Base-by-base conservation (phyloP, 352 stramenopile genomes). In the Globisporangium splendens region DNA sequence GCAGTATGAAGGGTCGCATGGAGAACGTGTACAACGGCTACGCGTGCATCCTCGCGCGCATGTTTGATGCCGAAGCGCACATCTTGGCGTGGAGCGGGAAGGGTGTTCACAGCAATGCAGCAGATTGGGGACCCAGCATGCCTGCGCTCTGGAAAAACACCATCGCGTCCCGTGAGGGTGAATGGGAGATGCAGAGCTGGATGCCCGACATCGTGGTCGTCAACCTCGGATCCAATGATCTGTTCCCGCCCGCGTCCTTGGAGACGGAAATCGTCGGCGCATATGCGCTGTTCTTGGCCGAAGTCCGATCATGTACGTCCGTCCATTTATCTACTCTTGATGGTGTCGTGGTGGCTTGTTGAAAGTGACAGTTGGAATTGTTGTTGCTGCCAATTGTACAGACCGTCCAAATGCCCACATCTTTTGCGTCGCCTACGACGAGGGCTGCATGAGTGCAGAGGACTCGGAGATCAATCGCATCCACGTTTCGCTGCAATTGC, bases 11-110 rank as follows among this genome's bases (percentile, higher is more conserved):
- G 61, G 86, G 83, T 7, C 83, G 83, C 24, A 93, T 92, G 82
- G 83, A 93, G 60, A 95, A 95, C 62, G 80, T 93, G 15, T 90
- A 93, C 70, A 95, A 95, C 53, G 78, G 81, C 47, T 95, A 91
- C 63, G 74, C 86, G 20, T 92, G 83, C 69, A 88, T 95, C 60
- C 73, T 84, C 13, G 71, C 86, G 59, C 83, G 86, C 41, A 93
- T 95, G 79, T 89, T 93, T 65, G 73, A 88, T 56, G 86, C 86
- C 15, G 86, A 95, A 58, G 72, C 83, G n/a, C 86, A 95, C 47
- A 76, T 93, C n/a, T 49, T 93, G 21, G 86, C 81, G 0, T 95
- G 86, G 86, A 93, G 79, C 54, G 86, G 84, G 35, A 95, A 95
- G 63, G 86, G 86, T 14, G 82, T 95, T 6, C 84, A 95, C 62